Conservation (phyloP, 2,329 filamentous ascomycete species). For the Microdochium bolleyi region DNA sequence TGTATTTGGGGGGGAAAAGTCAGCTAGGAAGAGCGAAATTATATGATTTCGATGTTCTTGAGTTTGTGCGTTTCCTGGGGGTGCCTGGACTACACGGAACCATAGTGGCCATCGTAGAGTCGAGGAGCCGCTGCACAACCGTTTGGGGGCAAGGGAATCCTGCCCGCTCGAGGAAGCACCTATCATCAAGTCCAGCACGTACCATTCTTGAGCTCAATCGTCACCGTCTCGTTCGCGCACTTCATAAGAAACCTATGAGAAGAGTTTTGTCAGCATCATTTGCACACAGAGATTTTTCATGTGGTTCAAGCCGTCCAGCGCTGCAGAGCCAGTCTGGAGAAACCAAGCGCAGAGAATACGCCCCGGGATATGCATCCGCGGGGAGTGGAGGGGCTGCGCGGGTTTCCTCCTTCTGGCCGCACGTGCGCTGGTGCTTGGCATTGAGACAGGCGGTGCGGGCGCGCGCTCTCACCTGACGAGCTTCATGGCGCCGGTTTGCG, state of each 20-base stretch:
- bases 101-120: no score
- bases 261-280: constrained; percentile 16
- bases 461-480: constrained; percentile 72
- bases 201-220: constrained; percentile 98
- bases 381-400: no score
- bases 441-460: constrained; percentile 20
- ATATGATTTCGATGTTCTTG: no score
- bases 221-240: constrained; percentile 97
- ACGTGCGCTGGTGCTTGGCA: constrained; percentile 26
- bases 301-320: background rate
- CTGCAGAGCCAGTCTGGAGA: constrained; percentile 13
- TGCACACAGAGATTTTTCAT: background rate
- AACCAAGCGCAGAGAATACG: no score
- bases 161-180: background rate
- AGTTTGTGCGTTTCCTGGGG: background rate
- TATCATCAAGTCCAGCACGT: constrained; percentile 15
- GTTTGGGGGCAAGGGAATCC: constrained; percentile 3
- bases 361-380: no score
- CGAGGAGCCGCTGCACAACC: no score
- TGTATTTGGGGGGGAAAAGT: constrained; percentile 23
- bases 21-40: background rate
- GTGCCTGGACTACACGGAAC: no score
- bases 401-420: no score
- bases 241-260: constrained; percentile 89
- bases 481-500: constrained; percentile 64